Evolutionary conservation across 352 stramenopile species (phyloP).

Genomic region (Phytophthora pinifolia): DNA sequence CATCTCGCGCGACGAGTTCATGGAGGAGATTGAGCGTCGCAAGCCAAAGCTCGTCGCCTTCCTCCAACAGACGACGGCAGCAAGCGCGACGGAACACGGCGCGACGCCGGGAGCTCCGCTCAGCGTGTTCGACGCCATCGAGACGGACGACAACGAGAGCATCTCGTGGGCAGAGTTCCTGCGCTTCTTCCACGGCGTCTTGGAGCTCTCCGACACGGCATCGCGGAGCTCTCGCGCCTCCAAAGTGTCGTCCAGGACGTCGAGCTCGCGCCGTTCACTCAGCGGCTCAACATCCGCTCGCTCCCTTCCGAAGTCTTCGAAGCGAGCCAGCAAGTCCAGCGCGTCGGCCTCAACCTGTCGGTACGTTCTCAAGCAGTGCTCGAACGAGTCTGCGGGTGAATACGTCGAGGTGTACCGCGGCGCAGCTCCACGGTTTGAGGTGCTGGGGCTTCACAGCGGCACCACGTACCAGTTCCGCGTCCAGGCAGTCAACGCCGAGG

Average conservation of each 20-base stretch:
- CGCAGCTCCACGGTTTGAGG: conserved; percentile 59
- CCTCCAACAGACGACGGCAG: conserved; percentile 55
- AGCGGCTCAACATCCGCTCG: conserved; percentile 17
- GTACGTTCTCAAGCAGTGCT: conserved; percentile 89
- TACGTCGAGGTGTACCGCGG: conserved; percentile 89
- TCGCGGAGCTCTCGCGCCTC: conserved; percentile 22
- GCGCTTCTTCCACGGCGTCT: conserved; percentile 66
- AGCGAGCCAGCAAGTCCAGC: conserved; percentile 10
- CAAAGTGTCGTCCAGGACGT: conserved; percentile 14
- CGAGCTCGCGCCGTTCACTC: conserved; percentile 18
- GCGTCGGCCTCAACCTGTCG: conserved; percentile 35
- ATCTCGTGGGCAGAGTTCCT: conserved; percentile 89
- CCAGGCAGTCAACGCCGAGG: conserved; percentile 80
- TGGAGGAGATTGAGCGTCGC: conserved; percentile 81
- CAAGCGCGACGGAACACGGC: not conserved
- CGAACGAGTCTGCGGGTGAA: conserved; percentile 70
- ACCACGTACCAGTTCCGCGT: conserved; percentile 91
- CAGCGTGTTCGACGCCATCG: conserved; percentile 89
- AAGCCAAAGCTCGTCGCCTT: conserved; percentile 78
- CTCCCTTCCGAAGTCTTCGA: conserved; percentile 23
- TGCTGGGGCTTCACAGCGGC: conserved; percentile 79
- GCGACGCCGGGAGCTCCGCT: conserved; percentile 28
- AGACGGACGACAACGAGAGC: conserved; percentile 88
- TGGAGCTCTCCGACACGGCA: conserved; percentile 40
- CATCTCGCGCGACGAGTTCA: conserved; percentile 84